Conservation (phyloP, 495 filamentous ascomycete species). For the Podospora australis region DNA sequence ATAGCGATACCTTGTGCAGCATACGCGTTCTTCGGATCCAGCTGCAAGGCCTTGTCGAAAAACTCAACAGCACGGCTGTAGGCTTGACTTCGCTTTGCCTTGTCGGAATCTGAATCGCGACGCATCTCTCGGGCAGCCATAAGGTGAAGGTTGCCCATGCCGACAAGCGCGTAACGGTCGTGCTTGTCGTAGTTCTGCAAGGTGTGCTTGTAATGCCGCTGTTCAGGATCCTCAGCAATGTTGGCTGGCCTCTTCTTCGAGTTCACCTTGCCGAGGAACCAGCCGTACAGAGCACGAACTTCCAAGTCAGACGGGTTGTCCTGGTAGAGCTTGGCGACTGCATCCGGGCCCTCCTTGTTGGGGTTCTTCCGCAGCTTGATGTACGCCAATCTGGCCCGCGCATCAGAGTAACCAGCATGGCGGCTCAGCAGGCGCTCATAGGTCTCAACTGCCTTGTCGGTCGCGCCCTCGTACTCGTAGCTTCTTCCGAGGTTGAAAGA, state of each 20-base stretch:
- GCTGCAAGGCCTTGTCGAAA: conserved; percentile 91
- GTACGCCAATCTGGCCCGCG: conserved; percentile 78
- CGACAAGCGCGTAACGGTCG: conserved; percentile 86
- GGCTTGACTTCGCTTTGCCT: conserved; percentile 75
- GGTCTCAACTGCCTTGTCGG: conserved; percentile 76
- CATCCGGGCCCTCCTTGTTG: conserved; percentile 77
- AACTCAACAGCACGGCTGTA: conserved; percentile 94
- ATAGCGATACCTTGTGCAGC: conserved; percentile 95
- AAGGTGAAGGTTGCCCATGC: conserved; percentile 92
- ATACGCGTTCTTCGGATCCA: conserved; percentile 90
- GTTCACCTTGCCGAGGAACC: conserved; percentile 74
- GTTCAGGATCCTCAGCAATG: conserved; percentile 81
- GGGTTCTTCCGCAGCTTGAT: conserved; percentile 80
- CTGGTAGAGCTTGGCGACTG: conserved; percentile 73
- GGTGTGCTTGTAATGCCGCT: conserved; percentile 92
- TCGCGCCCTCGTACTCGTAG: conserved; percentile 75
- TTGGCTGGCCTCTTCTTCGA: conserved; percentile 74
- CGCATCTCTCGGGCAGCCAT: conserved; percentile 87
- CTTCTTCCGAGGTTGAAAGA: conserved; percentile 96
- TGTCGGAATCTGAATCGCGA: conserved; percentile 78
- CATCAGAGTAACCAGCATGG: conserved; percentile 87
- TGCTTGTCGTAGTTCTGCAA: conserved; percentile 93
- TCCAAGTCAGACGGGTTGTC: conserved; percentile 76
- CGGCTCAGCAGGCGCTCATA: conserved; percentile 78
- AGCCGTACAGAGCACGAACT: conserved; percentile 84